Conservation (phyloP, 164 flowering plant genomes). For the Piper betle region DNA sequence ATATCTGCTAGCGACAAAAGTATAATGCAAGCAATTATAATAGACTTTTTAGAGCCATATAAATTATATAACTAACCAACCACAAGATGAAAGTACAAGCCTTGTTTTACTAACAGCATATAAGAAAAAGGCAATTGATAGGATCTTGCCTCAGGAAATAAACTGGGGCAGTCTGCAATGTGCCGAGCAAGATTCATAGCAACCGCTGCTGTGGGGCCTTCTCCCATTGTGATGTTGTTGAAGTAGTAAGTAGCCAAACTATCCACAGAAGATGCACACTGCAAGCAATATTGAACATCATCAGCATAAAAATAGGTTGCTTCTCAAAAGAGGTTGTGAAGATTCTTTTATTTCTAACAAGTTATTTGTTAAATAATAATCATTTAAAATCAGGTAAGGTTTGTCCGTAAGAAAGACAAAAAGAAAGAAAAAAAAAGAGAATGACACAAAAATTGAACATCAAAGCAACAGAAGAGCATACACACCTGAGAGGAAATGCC, state of each 20-base stretch:
- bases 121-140: too few species aligned
- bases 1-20: constrained; percentile 31
- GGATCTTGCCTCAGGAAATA: constrained; percentile 79
- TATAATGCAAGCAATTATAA: neutral
- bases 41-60: too few species aligned
- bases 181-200: constrained; percentile 67
- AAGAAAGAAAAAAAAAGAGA: too few species aligned
- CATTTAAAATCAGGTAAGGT: neutral
- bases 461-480: neutral
- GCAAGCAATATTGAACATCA: constrained; percentile 4
- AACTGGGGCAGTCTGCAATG: constrained; percentile 68
- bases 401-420: too few species aligned
- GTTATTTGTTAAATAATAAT: neutral
- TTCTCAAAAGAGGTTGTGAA: too few species aligned
- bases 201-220: constrained; percentile 59
- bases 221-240: constrained; percentile 88
- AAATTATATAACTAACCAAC: too few species aligned
- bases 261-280: constrained; percentile 95
- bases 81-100: neutral
- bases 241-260: constrained; percentile 83
- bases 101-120: too few species aligned
- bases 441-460: neutral
- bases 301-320: neutral
- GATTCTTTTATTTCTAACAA: neutral
- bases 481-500: constrained; percentile 86